These are phyloP conservation scores for Neopestalotiopsis sp. DNA, from an alignment of 2,329 filamentous ascomycete species.

Conservation along the genomic window DNA sequence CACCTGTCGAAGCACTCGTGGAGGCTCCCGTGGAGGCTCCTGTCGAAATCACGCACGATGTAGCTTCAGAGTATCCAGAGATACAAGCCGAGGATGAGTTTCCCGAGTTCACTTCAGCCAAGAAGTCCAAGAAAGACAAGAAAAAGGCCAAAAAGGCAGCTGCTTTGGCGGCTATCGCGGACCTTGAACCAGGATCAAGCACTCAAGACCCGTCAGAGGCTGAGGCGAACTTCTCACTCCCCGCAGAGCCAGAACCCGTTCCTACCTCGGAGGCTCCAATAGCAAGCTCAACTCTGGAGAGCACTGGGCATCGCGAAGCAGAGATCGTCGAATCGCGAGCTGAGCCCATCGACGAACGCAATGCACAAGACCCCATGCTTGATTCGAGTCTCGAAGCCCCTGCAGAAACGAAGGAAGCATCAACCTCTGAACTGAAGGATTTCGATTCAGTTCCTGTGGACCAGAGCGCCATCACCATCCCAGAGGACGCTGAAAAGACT, in stretches of 20 bases:
- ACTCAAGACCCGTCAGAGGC: too few relatives aligned
- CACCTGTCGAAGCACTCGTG: too few relatives aligned
- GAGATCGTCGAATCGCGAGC: background rate
- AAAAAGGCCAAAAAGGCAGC: conserved; percentile 27
- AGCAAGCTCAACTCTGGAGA: background rate
- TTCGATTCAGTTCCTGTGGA: background rate
- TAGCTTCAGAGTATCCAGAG: background rate
- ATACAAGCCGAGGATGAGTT: conserved; percentile 9
- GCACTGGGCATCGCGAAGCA: too few relatives aligned
- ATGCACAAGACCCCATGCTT: background rate
- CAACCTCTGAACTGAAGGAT: background rate
- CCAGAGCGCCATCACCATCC: background rate
- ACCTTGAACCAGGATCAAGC: conserved; percentile 13
- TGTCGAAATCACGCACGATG: background rate
- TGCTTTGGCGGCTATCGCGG: background rate
- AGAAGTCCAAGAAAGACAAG: conserved; percentile 37
- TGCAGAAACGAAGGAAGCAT: background rate
- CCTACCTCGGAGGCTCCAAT: background rate
- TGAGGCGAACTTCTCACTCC: background rate
- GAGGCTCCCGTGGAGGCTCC: background rate
- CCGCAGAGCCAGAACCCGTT: background rate
- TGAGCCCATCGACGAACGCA: background rate
- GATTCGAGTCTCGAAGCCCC: background rate
- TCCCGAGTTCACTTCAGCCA: conserved; percentile 26
- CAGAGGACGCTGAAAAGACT: background rate